Percentiles rank a stretch among this genome's conserved stretches.
These are phyloP conservation scores for Spongospora subterranea DNA, from an alignment of 208 protist genomes.

Conservation along the genomic window DNA sequence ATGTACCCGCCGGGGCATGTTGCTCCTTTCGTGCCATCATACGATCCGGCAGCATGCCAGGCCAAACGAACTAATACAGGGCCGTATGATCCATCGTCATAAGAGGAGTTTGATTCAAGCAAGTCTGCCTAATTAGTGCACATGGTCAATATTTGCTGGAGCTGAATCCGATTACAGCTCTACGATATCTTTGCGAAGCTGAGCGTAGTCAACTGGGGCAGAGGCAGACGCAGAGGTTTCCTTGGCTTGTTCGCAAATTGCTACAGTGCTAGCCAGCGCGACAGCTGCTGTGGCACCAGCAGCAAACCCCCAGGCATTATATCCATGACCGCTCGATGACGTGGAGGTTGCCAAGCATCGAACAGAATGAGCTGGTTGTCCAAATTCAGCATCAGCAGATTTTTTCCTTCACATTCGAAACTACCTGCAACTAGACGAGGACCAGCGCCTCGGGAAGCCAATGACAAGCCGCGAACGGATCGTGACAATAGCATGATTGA, in stretches of 20 bases:
- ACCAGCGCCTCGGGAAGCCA: no score
- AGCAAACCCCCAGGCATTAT: not conserved
- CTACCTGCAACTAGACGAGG: no score
- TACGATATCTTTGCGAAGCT: slow-evolving; percentile 55
- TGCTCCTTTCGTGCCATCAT: slow-evolving; percentile 58
- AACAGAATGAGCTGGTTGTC: no score
- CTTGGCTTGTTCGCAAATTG: not conserved
- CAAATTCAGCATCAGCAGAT: no score
- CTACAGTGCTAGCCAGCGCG: not conserved
- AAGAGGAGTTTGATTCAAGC: slow-evolving; percentile 39
- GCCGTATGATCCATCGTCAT: slow-evolving; percentile 65
- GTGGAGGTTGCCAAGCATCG: no score
- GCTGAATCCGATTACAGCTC: slow-evolving; percentile 13
- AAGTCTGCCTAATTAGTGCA: not conserved
- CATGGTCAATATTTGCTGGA: not conserved
- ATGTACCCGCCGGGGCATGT: slow-evolving; percentile 21
- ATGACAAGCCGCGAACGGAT: no score
- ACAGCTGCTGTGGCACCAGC: not conserved
- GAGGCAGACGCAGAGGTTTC: not conserved
- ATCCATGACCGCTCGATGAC: no score
- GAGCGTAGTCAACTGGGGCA: slow-evolving; percentile 43
- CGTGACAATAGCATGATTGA: no score
- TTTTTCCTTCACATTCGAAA: no score
- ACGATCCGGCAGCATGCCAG: slow-evolving; percentile 64
- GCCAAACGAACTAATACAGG: slow-evolving; percentile 65